Conservation (phyloP, 2,329 filamentous ascomycete species). For the Ophiocordyceps unilateralis region DNA sequence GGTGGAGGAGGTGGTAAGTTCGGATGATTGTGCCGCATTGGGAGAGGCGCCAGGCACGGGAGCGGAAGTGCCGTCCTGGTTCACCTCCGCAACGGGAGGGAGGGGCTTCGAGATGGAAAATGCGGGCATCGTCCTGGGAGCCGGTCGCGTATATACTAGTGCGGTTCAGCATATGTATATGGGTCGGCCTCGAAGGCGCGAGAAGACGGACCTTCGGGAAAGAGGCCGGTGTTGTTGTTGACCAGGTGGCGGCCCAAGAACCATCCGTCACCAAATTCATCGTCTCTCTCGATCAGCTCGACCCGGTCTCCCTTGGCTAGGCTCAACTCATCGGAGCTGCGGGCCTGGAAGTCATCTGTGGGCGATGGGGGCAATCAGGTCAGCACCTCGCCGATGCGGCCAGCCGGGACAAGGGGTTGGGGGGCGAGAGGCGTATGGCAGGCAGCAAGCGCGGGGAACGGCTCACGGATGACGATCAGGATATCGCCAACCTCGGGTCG, state of each 20-base stretch:
- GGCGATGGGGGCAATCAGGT: constrained; percentile 2
- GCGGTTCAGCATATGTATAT: constrained; percentile 6
- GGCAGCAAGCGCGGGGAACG: constrained; percentile 9
- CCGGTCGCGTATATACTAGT: constrained; percentile 43
- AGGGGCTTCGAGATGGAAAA: constrained; percentile 14
- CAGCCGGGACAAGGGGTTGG: background rate
- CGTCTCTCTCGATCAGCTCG: constrained; percentile 68
- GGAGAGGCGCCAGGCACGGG: constrained; percentile 7
- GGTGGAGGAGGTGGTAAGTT: constrained; percentile 10
- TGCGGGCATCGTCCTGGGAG: constrained; percentile 26
- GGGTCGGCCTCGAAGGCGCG: too few species aligned
- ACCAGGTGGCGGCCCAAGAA: constrained; percentile 60
- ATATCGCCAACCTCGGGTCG: constrained; percentile 49
- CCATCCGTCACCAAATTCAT: constrained; percentile 81
- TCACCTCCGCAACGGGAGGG: constrained; percentile 13
- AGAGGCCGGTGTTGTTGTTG: constrained; percentile 60
- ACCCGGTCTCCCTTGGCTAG: constrained; percentile 72
- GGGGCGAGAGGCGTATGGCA: background rate
- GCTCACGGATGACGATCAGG: constrained; percentile 54
- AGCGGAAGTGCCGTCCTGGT: constrained; percentile 7
- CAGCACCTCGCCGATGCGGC: too few species aligned
- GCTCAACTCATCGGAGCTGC: constrained; percentile 84
- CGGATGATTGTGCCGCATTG: constrained; percentile 14
- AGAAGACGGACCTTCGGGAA: constrained; percentile 54
- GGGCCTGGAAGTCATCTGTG: constrained; percentile 76